These are phyloP conservation scores for Fulvia fulva DNA, from an alignment of 2,329 filamentous ascomycete species.

Conservation along the genomic window DNA sequence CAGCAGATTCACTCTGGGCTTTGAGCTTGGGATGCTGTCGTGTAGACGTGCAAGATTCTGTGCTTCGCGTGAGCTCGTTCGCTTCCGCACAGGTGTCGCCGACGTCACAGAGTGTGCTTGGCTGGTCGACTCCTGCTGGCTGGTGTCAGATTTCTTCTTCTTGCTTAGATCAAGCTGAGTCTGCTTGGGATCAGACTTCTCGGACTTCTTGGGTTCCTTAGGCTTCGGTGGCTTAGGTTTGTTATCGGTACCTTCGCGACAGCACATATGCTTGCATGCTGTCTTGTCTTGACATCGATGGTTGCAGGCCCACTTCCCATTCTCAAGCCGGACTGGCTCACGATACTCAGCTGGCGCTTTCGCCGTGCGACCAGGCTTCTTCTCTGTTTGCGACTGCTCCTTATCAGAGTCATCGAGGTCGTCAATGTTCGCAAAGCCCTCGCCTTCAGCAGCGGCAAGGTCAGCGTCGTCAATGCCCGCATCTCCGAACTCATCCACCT, in stretches of 20 bases:
- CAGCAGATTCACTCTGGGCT: conserved; percentile 18
- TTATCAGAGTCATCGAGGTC: conserved; percentile 39
- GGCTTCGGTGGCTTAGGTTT: conserved; percentile 50
- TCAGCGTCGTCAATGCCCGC: conserved; percentile 52
- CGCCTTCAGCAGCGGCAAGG: conserved; percentile 40
- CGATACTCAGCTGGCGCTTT: conserved; percentile 11
- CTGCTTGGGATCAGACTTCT: conserved; percentile 24
- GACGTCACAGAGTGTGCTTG: neutral
- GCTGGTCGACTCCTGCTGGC: neutral
- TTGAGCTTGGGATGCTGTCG: conserved; percentile 24
- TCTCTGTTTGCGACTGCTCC: conserved; percentile 1
- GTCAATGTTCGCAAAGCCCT: conserved; percentile 52
- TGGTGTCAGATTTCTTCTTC: conserved; percentile 17
- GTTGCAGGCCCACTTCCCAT: conserved; percentile 71
- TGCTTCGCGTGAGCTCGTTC: conserved; percentile 12
- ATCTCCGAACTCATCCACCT: conserved; percentile 51
- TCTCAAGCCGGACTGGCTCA: conserved; percentile 55
- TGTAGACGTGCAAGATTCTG: conserved; percentile 23
- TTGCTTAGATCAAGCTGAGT: conserved; percentile 26
- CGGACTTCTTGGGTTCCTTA: conserved; percentile 27
- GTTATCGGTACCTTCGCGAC: conserved; percentile 65
- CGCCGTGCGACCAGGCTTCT: conserved; percentile 8
- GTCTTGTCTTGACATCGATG: conserved; percentile 63
- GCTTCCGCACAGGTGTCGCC: conserved; percentile 2
- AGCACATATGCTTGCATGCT: conserved; percentile 68